Conservation (phyloP, 306 rosid genomes). For the Canavalia ensiformis region DNA sequence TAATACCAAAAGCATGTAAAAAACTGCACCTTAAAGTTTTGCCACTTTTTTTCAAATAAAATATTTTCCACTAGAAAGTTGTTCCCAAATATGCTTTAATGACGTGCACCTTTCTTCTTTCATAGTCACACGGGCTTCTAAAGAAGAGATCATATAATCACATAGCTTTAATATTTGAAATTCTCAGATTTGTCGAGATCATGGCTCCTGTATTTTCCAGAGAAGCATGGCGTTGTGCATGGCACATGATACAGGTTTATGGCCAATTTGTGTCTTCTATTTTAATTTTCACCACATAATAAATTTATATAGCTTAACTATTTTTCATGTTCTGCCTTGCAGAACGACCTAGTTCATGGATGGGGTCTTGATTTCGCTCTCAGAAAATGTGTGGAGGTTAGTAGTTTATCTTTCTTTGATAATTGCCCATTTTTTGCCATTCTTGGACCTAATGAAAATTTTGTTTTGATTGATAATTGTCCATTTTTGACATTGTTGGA, state of each 20-base stretch:
- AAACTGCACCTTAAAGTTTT: too few species aligned
- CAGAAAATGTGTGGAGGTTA: conserved; percentile 79
- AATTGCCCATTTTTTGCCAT: not conserved
- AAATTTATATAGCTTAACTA: conserved; percentile 23
- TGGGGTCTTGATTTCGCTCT: conserved; percentile 98
- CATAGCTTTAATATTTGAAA: not conserved
- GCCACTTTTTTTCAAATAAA: not conserved
- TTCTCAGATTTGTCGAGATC: conserved; percentile 88
- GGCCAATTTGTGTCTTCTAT: not conserved
- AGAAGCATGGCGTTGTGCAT: conserved; percentile 92
- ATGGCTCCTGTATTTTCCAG: conserved; percentile 97
- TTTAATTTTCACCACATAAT: conserved; percentile 12
- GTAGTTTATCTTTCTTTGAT: conserved; percentile 15
- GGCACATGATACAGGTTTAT: conserved; percentile 93
- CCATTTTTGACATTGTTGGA: not conserved
- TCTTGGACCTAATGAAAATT: not conserved
- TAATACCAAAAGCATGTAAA: too few species aligned
- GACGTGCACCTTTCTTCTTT: conserved; percentile 19
- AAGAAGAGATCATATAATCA: conserved; percentile 24
- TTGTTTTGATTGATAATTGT: not conserved
- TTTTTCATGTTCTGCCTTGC: conserved; percentile 7
- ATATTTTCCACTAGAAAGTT: not conserved
- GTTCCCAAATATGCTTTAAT: conserved; percentile 1
- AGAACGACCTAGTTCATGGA: conserved; percentile 96
- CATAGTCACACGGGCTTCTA: conserved; percentile 4